Base-by-base conservation (phyloP, 495 filamentous ascomycete species). In the Xylaria flabelliformis region DNA sequence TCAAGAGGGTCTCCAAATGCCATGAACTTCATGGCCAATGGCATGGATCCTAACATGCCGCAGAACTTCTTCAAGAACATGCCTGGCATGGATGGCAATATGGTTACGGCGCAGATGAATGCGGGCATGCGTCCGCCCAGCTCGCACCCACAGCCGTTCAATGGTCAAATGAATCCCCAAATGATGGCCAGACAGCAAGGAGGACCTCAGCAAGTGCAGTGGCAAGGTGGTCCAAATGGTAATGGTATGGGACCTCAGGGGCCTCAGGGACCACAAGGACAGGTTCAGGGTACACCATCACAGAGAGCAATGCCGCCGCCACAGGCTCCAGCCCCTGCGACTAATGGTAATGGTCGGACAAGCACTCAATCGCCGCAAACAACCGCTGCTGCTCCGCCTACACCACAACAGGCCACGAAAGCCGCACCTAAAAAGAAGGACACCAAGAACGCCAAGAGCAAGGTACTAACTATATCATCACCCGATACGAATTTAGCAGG, bases 231-330 rank as follows among this genome's bases (percentile, higher is more conserved):
- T 9, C 89, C 85, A 9, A 92, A 90, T 75, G 89, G 88, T 36
- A 88, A 88, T 64, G 88, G 85, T 48, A 91, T 94, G 88, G 85
- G 85, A 32, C 87, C 89, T 56, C 91, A 91, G 74, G 80, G 80
- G 19, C 82, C 83, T 13, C 85, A 86, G 76, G 84, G 82, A 36
- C 88, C 85, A 70, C 91, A 91, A 72, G 85, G 83, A 63, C 88
- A 90, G 63, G 90, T 92, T 21, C 84, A 83, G 75, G 91, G 91
- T 9, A 94, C 92, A 13, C 91, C 93, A 4, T 92, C 93, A 77
- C 92, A 94, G 80, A 87, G 90, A 51, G 82, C 87, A 4, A 97
- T 97, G 94, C 94, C 93, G 56, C 95, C 95, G 17, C 95, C 96
- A n/a, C 92, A 93, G 71, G 92, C 91, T 32, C 93, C 93, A 8